Conservation (phyloP, 2,329 filamentous ascomycete species). For the Diplodia corticola region DNA sequence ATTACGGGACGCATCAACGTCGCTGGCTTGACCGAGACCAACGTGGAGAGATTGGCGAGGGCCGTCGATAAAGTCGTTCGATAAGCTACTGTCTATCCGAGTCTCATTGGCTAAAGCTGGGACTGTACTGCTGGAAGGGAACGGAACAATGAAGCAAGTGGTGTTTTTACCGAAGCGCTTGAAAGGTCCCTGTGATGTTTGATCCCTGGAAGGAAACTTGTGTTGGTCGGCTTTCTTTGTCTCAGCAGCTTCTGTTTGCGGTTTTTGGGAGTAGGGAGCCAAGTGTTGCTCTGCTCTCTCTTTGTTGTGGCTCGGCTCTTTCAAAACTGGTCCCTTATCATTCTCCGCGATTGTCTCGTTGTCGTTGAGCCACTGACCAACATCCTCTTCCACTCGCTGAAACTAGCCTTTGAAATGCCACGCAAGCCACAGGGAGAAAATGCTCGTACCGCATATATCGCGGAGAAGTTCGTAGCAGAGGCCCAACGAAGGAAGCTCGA, state of each 20-base stretch:
- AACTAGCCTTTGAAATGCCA: background rate
- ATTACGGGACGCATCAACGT: slow-evolving; percentile 32
- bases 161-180: too few relatives aligned
- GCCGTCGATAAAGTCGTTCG: slow-evolving; percentile 28
- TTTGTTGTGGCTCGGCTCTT: background rate
- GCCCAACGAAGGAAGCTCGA: background rate
- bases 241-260: background rate
- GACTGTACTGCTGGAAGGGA: too few relatives aligned
- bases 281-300: too few relatives aligned
- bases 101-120: background rate
- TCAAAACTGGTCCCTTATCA: background rate
- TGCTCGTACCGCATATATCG: background rate
- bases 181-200: too few relatives aligned
- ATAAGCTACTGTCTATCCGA: too few relatives aligned
- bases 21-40: slow-evolving; percentile 29
- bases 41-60: slow-evolving; percentile 27
- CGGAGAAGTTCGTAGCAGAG: background rate
- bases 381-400: background rate
- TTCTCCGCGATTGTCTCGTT: background rate
- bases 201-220: background rate
- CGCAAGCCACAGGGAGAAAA: background rate
- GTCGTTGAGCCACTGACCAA: background rate
- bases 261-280: background rate
- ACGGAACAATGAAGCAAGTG: too few relatives aligned
- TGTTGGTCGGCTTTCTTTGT: background rate